Evolutionary conservation across 192 early-diverging fungal genomes (phyloP).

Genomic region (Lobosporangium transversale): DNA sequence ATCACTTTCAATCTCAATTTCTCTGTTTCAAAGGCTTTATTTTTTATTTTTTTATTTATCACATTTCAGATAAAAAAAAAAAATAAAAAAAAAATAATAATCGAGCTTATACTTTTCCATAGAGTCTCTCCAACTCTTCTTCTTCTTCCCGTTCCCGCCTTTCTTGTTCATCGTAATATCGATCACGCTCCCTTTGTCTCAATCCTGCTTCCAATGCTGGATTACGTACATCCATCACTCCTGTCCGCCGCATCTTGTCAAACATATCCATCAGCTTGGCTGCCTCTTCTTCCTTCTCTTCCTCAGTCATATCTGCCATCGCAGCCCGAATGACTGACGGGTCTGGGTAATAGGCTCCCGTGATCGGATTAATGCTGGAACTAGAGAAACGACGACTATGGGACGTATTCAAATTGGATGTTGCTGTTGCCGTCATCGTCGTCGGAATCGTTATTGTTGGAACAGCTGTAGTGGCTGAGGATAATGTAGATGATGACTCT

Average conservation of each 20-base stretch:
- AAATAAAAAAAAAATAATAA: no score
- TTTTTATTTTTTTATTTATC: no score
- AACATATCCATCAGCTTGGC: conserved; percentile 94
- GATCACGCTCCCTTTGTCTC: conserved; percentile 40
- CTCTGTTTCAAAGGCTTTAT: no score
- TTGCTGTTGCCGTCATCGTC: no score
- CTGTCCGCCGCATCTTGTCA: conserved; percentile 91
- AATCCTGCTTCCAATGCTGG: conserved; percentile 69
- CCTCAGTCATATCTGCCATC: conserved; percentile 91
- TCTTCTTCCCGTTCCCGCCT: conserved; percentile 36
- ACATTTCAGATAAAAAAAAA: no score
- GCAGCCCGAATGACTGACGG: conserved; percentile 48
- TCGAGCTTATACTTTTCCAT: conserved; percentile 33
- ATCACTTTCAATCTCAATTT: no score
- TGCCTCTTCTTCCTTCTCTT: conserved; percentile 96
- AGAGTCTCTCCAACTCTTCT: conserved; percentile 29
- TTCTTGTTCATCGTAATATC: conserved; percentile 46
- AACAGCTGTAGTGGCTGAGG: background rate
- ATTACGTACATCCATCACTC: conserved; percentile 85
- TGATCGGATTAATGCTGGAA: conserved; percentile 84
- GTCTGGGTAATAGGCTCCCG: conserved; percentile 75
- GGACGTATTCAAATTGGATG: no score
- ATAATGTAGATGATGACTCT: background rate
- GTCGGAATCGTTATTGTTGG: no score
- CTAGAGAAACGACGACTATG: conserved; percentile 12